These are phyloP conservation scores for Mycena pura DNA, from an alignment of 768 basidiomycete species.

Conservation along the genomic window DNA sequence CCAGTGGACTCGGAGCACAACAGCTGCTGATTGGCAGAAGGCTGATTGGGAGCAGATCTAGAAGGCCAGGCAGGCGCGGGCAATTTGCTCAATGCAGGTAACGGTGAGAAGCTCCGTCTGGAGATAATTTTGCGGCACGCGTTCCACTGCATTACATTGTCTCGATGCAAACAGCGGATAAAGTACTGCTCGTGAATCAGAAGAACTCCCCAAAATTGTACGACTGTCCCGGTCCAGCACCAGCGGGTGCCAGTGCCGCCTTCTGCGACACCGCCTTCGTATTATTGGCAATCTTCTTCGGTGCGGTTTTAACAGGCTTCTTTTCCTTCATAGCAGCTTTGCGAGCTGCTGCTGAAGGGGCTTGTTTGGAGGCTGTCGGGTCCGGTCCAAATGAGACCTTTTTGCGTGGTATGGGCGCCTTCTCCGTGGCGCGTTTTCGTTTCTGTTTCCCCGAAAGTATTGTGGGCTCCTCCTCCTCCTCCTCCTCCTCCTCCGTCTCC, in stretches of 20 bases:
- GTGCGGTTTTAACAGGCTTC: constrained; percentile 35
- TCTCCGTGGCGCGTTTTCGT: constrained; percentile 47
- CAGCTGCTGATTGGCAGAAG: too few relatives aligned
- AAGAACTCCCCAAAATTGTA: constrained; percentile 72
- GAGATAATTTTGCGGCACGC: too few relatives aligned
- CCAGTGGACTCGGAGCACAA: too few relatives aligned
- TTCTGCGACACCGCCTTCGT: constrained; percentile 32
- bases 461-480: constrained; percentile 39
- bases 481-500: constrained; percentile 44
- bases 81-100: too few relatives aligned
- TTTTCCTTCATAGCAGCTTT: constrained; percentile 30
- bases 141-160: too few relatives aligned
- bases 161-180: too few relatives aligned
- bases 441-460: constrained; percentile 50
- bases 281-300: constrained; percentile 37
- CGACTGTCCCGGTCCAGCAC: constrained; percentile 43
- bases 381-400: constrained; percentile 60
- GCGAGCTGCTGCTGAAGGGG: constrained; percentile 15
- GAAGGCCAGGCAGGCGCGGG: constrained; percentile 1
- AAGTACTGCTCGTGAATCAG: too few relatives aligned
- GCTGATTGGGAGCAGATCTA: not conserved
- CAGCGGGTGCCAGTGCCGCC: constrained; percentile 23
- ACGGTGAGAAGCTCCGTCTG: too few relatives aligned
- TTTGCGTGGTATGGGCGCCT: constrained; percentile 46
- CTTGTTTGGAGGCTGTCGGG: constrained; percentile 29